A percentile compares a stretch with the other conserved stretches of the same genome.
Conservation (phyloP, 2,329 filamentous ascomycete species). For the Neofusicoccum parvum region DNA sequence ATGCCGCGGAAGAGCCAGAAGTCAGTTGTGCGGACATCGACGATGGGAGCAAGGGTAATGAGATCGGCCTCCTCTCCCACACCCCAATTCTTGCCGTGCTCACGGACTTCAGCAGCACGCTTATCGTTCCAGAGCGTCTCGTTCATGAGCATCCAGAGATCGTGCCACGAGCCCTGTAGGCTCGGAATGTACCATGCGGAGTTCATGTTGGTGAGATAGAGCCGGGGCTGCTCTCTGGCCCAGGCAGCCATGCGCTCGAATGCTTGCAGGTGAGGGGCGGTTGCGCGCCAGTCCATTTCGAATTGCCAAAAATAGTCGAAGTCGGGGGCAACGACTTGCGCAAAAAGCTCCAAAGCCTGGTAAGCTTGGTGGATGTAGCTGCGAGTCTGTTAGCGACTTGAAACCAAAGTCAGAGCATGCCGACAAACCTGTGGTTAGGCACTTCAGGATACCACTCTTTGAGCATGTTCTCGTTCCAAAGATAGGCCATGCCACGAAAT, state of each 20-base stretch:
- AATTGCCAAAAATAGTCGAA: slow-evolving; percentile 83
- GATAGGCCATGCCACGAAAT: slow-evolving; percentile 70
- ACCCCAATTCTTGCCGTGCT: slow-evolving; percentile 83
- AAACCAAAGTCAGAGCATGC: not conserved
- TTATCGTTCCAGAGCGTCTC: slow-evolving; percentile 44
- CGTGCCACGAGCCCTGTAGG: slow-evolving; percentile 53
- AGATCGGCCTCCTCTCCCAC: slow-evolving; percentile 88
- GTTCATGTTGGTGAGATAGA: slow-evolving; percentile 61
- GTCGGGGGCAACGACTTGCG: slow-evolving; percentile 69
- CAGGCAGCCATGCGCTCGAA: slow-evolving; percentile 64
- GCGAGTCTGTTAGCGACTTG: slow-evolving; percentile 31
- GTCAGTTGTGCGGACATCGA: slow-evolving; percentile 84
- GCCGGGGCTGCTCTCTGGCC: slow-evolving; percentile 56
- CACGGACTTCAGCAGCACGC: slow-evolving; percentile 64
- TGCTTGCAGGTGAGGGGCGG: slow-evolving; percentile 79
- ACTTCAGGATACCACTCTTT: slow-evolving; percentile 53
- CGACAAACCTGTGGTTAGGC: slow-evolving; percentile 33
- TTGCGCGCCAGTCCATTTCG: slow-evolving; percentile 81
- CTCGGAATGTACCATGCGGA: slow-evolving; percentile 58
- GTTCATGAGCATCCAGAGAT: slow-evolving; percentile 43
- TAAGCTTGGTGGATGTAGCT: slow-evolving; percentile 60
- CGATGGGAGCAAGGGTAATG: slow-evolving; percentile 89
- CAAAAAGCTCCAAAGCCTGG: slow-evolving; percentile 74
- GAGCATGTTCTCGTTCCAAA: slow-evolving; percentile 69
- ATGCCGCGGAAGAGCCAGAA: slow-evolving; percentile 57